Evolutionary conservation across 75 land plant species (phyloP).

Genomic region (Pinus taeda): DNA sequence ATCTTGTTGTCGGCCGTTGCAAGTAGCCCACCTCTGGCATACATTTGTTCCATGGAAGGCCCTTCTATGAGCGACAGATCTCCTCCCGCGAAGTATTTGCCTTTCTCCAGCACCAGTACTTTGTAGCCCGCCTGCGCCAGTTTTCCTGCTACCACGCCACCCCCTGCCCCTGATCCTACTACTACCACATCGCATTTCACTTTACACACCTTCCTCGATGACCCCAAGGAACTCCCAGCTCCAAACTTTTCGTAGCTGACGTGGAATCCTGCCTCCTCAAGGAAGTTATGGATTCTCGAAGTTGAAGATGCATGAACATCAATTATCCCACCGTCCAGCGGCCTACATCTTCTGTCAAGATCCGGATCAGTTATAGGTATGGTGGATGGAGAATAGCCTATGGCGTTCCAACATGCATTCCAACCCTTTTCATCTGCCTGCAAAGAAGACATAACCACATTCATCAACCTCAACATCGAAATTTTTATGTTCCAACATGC

Average conservation of each 20-base stretch:
- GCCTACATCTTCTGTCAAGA: constrained; percentile 11
- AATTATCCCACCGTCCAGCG: constrained; percentile 46
- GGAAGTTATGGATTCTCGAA: constrained; percentile 14
- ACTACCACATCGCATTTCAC: constrained; percentile 80
- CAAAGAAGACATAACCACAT: not conserved
- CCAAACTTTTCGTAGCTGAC: constrained; percentile 27
- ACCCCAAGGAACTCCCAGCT: constrained; percentile 6
- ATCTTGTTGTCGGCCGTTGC: constrained; percentile 38
- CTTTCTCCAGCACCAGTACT: constrained; percentile 80
- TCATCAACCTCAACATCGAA: not conserved
- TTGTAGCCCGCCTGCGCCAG: constrained; percentile 68
- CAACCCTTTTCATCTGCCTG: constrained; percentile 42
- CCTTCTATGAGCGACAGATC: constrained; percentile 68
- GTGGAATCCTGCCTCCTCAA: constrained; percentile 21
- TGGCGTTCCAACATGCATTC: constrained; percentile 56
- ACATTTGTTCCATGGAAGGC: constrained; percentile 58
- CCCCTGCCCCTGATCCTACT: constrained; percentile 91
- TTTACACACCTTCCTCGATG: constrained; percentile 9
- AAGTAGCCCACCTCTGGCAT: constrained; percentile 48
- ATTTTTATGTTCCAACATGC: constrained; percentile 46
- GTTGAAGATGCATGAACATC: constrained; percentile 16
- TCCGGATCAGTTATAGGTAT: not conserved
- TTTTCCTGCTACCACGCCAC: constrained; percentile 77
- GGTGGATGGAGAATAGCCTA: constrained; percentile 29
- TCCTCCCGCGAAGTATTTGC: constrained; percentile 49